phyloP scores from a whole-genome alignment of 108 stramenopile species.

The Nitzschia palea region DNA sequence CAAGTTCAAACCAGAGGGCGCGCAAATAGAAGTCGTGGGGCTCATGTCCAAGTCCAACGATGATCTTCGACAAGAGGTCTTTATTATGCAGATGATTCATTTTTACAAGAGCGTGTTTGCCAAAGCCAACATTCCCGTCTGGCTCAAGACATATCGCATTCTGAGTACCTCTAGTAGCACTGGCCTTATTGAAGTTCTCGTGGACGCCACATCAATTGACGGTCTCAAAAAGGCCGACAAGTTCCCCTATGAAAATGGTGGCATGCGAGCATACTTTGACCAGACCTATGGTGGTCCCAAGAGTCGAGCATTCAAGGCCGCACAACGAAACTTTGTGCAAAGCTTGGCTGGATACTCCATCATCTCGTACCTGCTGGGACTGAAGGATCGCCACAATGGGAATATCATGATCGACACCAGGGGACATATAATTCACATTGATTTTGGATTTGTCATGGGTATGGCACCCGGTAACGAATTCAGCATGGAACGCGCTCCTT shows the following conservation, averaged over 20 bases:
- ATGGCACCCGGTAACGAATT: constrained; percentile 96
- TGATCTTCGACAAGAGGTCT: constrained; percentile 96
- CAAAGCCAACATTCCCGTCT: constrained; percentile 81
- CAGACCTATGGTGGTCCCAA: constrained; percentile 83
- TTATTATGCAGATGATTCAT: constrained; percentile 96
- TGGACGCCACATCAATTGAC: constrained; percentile 92
- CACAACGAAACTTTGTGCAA: constrained; percentile 86
- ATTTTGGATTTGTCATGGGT: constrained; percentile 99
- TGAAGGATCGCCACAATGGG: constrained; percentile 99
- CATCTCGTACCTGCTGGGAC: constrained; percentile 89
- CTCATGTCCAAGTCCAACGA: constrained; percentile 98
- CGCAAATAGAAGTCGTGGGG: constrained; percentile 59
- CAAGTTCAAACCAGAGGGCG: constrained; percentile 40
- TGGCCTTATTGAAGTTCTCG: constrained; percentile 91
- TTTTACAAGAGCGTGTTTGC: constrained; percentile 94
- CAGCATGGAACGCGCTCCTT: constrained; percentile 95
- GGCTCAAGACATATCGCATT: constrained; percentile 96
- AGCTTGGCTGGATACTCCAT: constrained; percentile 92
- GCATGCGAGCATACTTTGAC: constrained; percentile 88
- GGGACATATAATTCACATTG: constrained; percentile 97
- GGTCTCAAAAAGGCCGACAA: constrained; percentile 92
- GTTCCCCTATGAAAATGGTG: constrained; percentile 75
- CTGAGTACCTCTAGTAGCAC: constrained; percentile 91
- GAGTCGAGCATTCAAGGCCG: constrained; percentile 80
- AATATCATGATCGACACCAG: constrained; percentile 98